These are phyloP conservation scores for Chrysoporthe deuterocubensis DNA, from an alignment of 2,329 filamentous ascomycete genomes.

Conservation along the genomic window DNA sequence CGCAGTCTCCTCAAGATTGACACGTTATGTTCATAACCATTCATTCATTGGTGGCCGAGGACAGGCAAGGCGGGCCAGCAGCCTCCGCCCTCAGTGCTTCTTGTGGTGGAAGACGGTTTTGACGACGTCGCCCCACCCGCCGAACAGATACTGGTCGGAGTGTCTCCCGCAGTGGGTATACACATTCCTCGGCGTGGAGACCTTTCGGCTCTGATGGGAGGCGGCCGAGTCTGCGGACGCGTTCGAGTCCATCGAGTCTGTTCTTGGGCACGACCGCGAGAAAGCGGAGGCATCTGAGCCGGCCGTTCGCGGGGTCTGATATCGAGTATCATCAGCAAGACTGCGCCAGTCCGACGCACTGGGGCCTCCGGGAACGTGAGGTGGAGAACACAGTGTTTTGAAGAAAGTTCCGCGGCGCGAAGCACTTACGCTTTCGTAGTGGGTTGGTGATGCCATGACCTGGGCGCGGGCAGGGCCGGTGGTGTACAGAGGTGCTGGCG, in stretches of 20 bases:
- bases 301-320: conserved; percentile 20
- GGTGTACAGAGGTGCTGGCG: conserved; percentile 28
- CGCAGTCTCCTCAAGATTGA: background rate
- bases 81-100: conserved; percentile 29
- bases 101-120: conserved; percentile 48
- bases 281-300: background rate
- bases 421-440: conserved; percentile 28
- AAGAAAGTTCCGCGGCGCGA: background rate
- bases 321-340: background rate
- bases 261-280: conserved; percentile 1
- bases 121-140: conserved; percentile 48
- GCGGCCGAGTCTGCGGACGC: conserved; percentile 14
- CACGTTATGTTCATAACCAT: background rate
- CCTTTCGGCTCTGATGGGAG: conserved; percentile 23
- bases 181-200: conserved; percentile 42
- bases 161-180: conserved; percentile 61
- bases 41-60: background rate
- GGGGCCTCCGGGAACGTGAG: background rate
- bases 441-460: conserved; percentile 20
- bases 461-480: conserved; percentile 9
- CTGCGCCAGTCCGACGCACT: background rate
- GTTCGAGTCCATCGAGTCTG: conserved; percentile 19
- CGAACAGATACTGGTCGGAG: conserved; percentile 57
- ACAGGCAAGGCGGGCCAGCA: background rate
- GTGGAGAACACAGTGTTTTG: background rate